These are phyloP conservation scores for Seiridium unicorne DNA, from an alignment of 2,329 filamentous ascomycete species.

Conservation along the genomic window DNA sequence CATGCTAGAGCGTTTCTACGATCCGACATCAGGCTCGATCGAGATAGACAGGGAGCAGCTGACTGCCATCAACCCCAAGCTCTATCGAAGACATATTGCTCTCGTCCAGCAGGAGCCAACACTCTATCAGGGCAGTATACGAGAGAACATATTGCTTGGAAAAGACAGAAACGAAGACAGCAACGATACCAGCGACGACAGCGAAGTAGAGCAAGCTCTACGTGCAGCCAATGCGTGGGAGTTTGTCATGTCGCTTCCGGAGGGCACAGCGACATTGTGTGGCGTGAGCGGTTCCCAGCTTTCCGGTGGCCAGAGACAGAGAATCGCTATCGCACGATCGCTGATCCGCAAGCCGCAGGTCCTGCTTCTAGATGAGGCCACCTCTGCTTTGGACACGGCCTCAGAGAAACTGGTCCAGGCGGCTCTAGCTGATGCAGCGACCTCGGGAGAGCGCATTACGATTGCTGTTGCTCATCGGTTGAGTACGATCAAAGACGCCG, in stretches of 20 bases:
- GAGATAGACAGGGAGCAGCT: conserved; percentile 40
- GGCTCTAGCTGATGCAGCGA: conserved; percentile 8
- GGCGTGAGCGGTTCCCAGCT: conserved; percentile 40
- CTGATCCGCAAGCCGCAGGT: conserved; percentile 39
- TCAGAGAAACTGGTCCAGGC: conserved; percentile 13
- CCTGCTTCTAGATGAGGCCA: conserved; percentile 40
- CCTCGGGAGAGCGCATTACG: conserved; percentile 14
- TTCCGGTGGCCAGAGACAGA: conserved; percentile 42
- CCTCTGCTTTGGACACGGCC: conserved; percentile 14
- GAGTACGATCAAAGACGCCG: conserved; percentile 34
- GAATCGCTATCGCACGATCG: conserved; percentile 41
- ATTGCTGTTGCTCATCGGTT: conserved; percentile 23
- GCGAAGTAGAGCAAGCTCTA: conserved; percentile 11
- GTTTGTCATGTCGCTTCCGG: conserved; percentile 46
- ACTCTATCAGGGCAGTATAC: conserved; percentile 45
- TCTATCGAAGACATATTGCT: conserved; percentile 50
- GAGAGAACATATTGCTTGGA: conserved; percentile 22
- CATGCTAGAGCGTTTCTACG: conserved; percentile 45
- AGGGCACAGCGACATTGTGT: conserved; percentile 42
- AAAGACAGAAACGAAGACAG: neutral
- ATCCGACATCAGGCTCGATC: conserved; percentile 43
- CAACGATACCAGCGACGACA: neutral
- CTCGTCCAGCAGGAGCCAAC: conserved; percentile 59
- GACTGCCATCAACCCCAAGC: conserved; percentile 40
- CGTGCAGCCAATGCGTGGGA: conserved; percentile 30